These are phyloP conservation scores for Polytrichum commune DNA, from an alignment of 225 moss, liverwort and hornwort species.

Conservation along the genomic window DNA sequence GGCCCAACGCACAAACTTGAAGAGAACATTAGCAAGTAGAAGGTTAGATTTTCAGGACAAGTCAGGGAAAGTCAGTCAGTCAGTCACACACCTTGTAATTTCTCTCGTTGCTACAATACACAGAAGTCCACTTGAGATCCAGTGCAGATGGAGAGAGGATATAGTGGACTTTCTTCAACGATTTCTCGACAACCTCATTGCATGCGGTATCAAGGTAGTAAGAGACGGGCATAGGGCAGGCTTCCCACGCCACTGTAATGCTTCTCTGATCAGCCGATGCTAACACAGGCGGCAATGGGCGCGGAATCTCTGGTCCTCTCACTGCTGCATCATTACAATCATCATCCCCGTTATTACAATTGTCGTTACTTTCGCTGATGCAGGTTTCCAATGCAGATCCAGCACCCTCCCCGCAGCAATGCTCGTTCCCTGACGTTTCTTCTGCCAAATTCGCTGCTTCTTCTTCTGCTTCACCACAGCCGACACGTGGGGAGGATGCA, in stretches of 20 bases:
- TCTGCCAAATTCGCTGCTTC: neutral
- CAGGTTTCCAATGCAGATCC: constrained; percentile 11
- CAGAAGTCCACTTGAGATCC: constrained; percentile 24
- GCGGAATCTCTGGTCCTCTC: constrained; percentile 14
- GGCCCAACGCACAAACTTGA: neutral
- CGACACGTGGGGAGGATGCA: neutral
- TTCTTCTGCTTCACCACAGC: neutral
- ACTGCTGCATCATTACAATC: constrained; percentile 5
- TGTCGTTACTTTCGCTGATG: neutral
- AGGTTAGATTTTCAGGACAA: no score
- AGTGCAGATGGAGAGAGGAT: constrained; percentile 1
- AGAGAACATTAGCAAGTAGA: neutral
- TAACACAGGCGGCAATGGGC: constrained; percentile 33
- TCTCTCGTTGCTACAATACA: constrained; percentile 23
- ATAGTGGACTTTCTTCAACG: constrained; percentile 3
- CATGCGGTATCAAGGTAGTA: constrained; percentile 31
- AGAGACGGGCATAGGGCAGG: constrained; percentile 21
- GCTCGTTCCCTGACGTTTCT: constrained; percentile 13
- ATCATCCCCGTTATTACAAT: no score
- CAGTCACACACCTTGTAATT: constrained; percentile 28
- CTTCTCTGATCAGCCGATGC: constrained; percentile 30
- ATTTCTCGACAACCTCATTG: constrained; percentile 15
- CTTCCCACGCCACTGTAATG: constrained; percentile 33
- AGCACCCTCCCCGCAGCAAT: constrained; percentile 1
- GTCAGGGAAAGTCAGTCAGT: no score